These are phyloP conservation scores for Solanum pimpinellifolium DNA, from an alignment of 257 asterid genomes.

Conservation along the genomic window DNA sequence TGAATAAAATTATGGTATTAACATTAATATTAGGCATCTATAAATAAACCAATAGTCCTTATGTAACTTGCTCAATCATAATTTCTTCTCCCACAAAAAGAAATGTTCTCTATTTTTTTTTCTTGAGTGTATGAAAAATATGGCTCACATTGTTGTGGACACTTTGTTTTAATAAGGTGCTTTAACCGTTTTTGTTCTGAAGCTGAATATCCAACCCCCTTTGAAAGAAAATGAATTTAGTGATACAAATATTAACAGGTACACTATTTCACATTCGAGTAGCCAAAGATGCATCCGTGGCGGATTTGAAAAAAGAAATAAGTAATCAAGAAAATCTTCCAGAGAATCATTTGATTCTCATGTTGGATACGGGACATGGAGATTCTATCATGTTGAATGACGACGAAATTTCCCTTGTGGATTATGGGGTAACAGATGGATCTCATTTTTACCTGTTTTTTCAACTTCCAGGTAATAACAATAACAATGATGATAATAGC, in stretches of 20 bases:
- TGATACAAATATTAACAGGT: constrained; percentile 51
- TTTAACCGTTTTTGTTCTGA: too few relatives aligned
- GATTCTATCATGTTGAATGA: constrained; percentile 8
- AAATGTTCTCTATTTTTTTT: not conserved
- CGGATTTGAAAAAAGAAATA: constrained; percentile 44
- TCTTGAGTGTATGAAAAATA: not conserved
- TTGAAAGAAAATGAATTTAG: constrained; percentile 32
- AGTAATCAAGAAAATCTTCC: constrained; percentile 48
- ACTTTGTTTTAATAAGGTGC: too few relatives aligned
- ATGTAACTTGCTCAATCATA: not conserved
- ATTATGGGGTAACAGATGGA: constrained; percentile 46
- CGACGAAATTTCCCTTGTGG: constrained; percentile 21
- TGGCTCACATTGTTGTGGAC: not conserved
- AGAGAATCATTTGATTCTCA: constrained; percentile 32
- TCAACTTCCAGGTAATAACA: not conserved
- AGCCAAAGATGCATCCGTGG: constrained; percentile 30
- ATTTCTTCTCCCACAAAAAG: not conserved
- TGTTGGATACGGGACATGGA: constrained; percentile 14
- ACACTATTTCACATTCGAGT: constrained; percentile 32
- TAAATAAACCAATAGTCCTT: not conserved
- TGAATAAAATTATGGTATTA: too few relatives aligned
- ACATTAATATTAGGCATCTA: too few relatives aligned
- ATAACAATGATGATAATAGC: not conserved
- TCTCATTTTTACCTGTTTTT: constrained; percentile 54
- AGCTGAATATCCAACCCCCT: too few relatives aligned